A percentile compares a stretch with the other conserved stretches of the same genome.
Conservation (phyloP, 2,329 filamentous ascomycete genomes). For the Curvularia hawaiiensis region DNA sequence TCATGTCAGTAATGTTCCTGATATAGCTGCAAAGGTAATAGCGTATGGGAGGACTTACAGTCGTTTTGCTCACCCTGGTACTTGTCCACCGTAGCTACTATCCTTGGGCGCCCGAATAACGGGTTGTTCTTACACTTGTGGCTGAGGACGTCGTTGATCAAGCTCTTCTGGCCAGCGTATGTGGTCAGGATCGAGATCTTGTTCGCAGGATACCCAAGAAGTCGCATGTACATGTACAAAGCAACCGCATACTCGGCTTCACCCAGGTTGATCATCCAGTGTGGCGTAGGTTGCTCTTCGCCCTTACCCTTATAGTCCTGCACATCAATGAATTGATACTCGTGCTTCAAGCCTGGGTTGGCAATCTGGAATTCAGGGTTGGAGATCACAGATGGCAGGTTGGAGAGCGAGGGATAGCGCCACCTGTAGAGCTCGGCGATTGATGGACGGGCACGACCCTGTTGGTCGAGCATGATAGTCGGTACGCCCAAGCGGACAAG, state of each 20-base stretch:
- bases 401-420: slow-evolving; percentile 82
- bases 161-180: slow-evolving; percentile 87
- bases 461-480: slow-evolving; percentile 85
- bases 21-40: not conserved
- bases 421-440: slow-evolving; percentile 92
- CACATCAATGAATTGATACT: slow-evolving; percentile 97
- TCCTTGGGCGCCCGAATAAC: slow-evolving; percentile 86
- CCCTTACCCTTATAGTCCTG: slow-evolving; percentile 89
- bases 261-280: slow-evolving; percentile 95
- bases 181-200: slow-evolving; percentile 90
- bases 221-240: slow-evolving; percentile 94
- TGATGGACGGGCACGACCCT: slow-evolving; percentile 85
- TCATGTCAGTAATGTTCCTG: slow-evolving; percentile 14
- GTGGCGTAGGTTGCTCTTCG: slow-evolving; percentile 86
- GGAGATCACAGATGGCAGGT: slow-evolving; percentile 75
- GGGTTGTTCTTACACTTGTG: slow-evolving; percentile 83
- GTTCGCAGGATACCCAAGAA: slow-evolving; percentile 85
- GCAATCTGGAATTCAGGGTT: slow-evolving; percentile 75
- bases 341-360: slow-evolving; percentile 90
- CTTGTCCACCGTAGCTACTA: slow-evolving; percentile 95
- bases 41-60: slow-evolving; percentile 67
- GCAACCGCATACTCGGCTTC: slow-evolving; percentile 98
- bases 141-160: slow-evolving; percentile 84
- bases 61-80: slow-evolving; percentile 99
- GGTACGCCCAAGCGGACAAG: slow-evolving; percentile 93